phyloP scores from a whole-genome alignment of 768 basidiomycete genomes.

The Boletus rubescentipes region DNA sequence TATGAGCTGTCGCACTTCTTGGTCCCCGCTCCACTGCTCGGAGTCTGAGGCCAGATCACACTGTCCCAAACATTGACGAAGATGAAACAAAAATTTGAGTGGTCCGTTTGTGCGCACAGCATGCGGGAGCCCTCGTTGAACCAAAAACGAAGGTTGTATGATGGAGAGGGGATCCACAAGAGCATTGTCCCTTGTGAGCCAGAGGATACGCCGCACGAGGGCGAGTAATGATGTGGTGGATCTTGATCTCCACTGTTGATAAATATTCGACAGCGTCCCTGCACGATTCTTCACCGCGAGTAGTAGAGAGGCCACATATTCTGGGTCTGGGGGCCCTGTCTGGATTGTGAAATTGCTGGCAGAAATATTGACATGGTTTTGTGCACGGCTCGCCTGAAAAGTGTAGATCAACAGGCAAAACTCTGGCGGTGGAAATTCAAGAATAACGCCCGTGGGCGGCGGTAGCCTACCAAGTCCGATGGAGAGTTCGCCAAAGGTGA shows the following conservation, averaged over 20 bases:
- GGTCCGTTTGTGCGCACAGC: conserved; percentile 62
- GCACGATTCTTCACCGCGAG: conserved; percentile 12
- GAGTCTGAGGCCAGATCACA: conserved; percentile 36
- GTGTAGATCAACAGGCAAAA: conserved; percentile 19
- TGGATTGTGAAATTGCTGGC: conserved; percentile 23
- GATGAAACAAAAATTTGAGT: conserved; percentile 78
- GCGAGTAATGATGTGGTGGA: conserved; percentile 33
- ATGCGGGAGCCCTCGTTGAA: conserved; percentile 72
- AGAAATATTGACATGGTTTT: conserved; percentile 17
- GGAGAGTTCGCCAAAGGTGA: conserved; percentile 18
- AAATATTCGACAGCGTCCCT: conserved; percentile 14
- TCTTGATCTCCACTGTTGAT: conserved; percentile 32
- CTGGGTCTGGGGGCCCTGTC: conserved; percentile 32
- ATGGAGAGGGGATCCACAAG: conserved; percentile 77
- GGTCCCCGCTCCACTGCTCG: conserved; percentile 17
- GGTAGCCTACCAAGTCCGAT: conserved; percentile 11
- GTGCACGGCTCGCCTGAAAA: conserved; percentile 17
- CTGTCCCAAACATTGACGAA: conserved; percentile 53
- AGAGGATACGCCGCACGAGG: conserved; percentile 50
- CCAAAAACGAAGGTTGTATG: conserved; percentile 80
- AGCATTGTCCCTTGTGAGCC: conserved; percentile 46
- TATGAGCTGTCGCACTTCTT: conserved; percentile 38
- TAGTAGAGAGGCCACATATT: conserved; percentile 22
- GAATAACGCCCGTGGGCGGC: not conserved
- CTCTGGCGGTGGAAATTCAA: conserved; percentile 14